Evolutionary conservation across 768 basidiomycete genomes (phyloP).

Genomic region (Erythrobasidium yunnanense): DNA sequence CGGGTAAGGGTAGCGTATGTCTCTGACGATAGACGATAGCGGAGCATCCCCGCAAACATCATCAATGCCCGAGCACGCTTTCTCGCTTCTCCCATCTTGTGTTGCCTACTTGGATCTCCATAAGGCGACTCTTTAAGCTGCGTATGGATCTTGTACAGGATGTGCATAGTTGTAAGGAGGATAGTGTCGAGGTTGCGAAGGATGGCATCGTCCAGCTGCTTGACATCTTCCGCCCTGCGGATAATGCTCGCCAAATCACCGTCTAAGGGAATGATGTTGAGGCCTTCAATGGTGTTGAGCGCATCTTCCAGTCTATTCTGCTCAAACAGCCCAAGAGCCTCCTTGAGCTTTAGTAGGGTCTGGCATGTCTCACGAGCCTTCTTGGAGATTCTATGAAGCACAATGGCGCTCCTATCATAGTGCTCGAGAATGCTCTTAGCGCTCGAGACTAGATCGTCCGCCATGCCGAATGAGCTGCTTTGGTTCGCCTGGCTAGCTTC

Average conservation of each 20-base stretch:
- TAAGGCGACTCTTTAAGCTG: slow-evolving; percentile 59
- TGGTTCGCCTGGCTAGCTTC: slow-evolving; percentile 34
- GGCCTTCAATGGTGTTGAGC: slow-evolving; percentile 77
- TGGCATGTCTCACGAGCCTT: slow-evolving; percentile 51
- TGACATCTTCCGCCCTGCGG: slow-evolving; percentile 76
- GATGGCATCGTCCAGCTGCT: slow-evolving; percentile 67
- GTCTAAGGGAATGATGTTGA: slow-evolving; percentile 72
- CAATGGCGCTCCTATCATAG: slow-evolving; percentile 55
- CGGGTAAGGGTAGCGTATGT: slow-evolving; percentile 78
- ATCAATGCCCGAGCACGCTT: slow-evolving; percentile 76
- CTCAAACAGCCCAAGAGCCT: slow-evolving; percentile 66
- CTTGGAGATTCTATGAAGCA: slow-evolving; percentile 54
- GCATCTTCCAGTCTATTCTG: slow-evolving; percentile 62
- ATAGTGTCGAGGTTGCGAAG: slow-evolving; percentile 82
- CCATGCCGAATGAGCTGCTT: slow-evolving; percentile 24
- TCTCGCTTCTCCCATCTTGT: slow-evolving; percentile 59
- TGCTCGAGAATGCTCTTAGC: slow-evolving; percentile 56
- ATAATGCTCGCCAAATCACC: slow-evolving; percentile 77
- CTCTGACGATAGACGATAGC: slow-evolving; percentile 80
- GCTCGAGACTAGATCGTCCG: slow-evolving; percentile 34
- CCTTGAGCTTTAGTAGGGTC: slow-evolving; percentile 63
- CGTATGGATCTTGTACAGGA: slow-evolving; percentile 69
- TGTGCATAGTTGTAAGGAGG: slow-evolving; percentile 83
- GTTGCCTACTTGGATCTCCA: slow-evolving; percentile 62
- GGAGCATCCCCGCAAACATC: slow-evolving; percentile 69